Conservation (phyloP, 495 filamentous ascomycete genomes). For the Choiromyces venosus region DNA sequence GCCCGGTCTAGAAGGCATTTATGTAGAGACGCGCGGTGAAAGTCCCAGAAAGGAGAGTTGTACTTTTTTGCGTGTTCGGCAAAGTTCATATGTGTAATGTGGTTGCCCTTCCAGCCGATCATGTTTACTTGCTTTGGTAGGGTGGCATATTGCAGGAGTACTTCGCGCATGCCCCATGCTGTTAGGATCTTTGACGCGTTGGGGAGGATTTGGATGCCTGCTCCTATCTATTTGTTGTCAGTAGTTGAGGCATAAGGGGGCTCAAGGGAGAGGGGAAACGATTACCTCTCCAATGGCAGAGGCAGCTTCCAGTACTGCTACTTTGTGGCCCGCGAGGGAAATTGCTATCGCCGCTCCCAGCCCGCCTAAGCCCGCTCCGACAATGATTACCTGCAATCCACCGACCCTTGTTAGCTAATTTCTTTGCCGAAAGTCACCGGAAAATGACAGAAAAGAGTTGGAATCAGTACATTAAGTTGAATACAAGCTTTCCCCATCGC, state of each 20-base stretch:
- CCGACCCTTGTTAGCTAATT: conserved; percentile 13
- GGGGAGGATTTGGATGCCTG: conserved; percentile 57
- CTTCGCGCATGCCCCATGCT: conserved; percentile 44
- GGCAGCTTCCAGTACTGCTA: conserved; percentile 60
- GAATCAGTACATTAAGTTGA: neutral
- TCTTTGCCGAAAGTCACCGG: neutral
- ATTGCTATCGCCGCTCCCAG: conserved; percentile 60
- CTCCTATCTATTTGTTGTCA: conserved; percentile 47
- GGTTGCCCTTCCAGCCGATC: conserved; percentile 46
- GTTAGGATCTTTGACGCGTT: conserved; percentile 52
- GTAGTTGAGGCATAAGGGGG: neutral
- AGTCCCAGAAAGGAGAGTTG: conserved; percentile 52
- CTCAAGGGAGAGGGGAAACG: conserved; percentile 15
- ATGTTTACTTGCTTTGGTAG: conserved; percentile 46
- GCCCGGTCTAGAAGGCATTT: conserved; percentile 51
- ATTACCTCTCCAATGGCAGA: conserved; percentile 54
- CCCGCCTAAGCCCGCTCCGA: conserved; percentile 66
- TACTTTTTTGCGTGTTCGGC: conserved; percentile 46
- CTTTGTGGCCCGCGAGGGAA: conserved; percentile 56
- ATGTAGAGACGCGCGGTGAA: conserved; percentile 59
- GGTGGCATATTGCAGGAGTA: conserved; percentile 42
- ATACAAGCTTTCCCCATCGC: neutral
- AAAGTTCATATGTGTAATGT: conserved; percentile 46
- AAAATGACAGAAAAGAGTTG: neutral
- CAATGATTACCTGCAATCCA: conserved; percentile 49